These are phyloP conservation scores for Delonix regia DNA, from an alignment of 306 rosid species.

Conservation along the genomic window DNA sequence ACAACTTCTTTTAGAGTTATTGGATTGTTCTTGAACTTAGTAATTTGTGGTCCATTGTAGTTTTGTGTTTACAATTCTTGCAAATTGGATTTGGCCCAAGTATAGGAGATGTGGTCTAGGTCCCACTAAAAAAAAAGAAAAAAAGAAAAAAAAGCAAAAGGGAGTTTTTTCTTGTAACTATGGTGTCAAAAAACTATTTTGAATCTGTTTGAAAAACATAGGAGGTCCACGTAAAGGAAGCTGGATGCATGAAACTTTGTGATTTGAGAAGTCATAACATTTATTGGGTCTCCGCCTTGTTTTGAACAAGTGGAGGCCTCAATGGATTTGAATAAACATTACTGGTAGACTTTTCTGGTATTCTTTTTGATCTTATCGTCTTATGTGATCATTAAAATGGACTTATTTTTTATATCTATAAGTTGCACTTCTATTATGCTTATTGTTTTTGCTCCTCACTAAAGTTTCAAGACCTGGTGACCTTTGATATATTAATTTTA, in stretches of 20 bases:
- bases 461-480: not conserved
- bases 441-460: not conserved
- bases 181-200: not conserved
- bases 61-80: not conserved
- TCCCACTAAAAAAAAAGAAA: too few species aligned
- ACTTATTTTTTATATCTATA: not conserved
- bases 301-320: not conserved
- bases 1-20: not conserved
- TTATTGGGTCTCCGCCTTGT: not conserved
- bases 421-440: not conserved
- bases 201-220: not conserved
- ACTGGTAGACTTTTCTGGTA: not conserved
- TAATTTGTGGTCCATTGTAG: not conserved
- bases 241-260: not conserved
- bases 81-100: not conserved
- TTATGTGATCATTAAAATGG: not conserved
- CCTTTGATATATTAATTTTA: slow-evolving; percentile 3
- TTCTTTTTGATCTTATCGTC: not conserved
- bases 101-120: not conserved
- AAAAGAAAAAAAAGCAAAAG: not conserved
- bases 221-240: not conserved
- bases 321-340: not conserved
- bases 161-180: not conserved
- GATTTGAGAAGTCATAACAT: not conserved
- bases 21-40: not conserved